phyloP scores from a whole-genome alignment of 108 stramenopile species.

The Discostella pseudostelligera region DNA sequence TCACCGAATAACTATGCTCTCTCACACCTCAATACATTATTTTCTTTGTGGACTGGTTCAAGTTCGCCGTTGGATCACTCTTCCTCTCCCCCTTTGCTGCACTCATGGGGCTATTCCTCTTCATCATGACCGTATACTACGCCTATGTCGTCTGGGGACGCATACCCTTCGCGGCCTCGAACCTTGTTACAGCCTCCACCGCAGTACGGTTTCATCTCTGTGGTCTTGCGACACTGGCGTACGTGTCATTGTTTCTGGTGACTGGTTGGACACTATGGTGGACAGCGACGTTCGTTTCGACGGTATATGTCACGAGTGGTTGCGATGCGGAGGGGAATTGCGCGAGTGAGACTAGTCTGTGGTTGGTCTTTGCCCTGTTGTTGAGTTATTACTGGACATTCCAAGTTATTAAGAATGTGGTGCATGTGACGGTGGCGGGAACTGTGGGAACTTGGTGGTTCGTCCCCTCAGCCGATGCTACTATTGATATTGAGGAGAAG shows the following conservation, averaged over 20 bases:
- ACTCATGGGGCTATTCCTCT: constrained; percentile 47
- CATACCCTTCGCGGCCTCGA: constrained; percentile 81
- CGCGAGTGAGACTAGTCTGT: constrained; percentile 32
- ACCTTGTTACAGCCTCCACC: constrained; percentile 65
- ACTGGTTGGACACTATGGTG: constrained; percentile 65
- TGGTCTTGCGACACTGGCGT: constrained; percentile 64
- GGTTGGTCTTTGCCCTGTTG: constrained; percentile 58
- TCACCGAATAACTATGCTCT: too few species aligned
- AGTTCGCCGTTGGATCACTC: constrained; percentile 34
- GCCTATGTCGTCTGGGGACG: constrained; percentile 65
- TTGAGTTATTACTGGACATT: constrained; percentile 76
- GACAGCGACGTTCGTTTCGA: constrained; percentile 50
- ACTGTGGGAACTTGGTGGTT: constrained; percentile 92
- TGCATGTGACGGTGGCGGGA: constrained; percentile 80
- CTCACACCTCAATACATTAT: too few species aligned
- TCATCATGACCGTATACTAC: constrained; percentile 48
- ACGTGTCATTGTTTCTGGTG: constrained; percentile 50
- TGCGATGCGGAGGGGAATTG: constrained; percentile 56
- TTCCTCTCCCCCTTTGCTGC: constrained; percentile 44
- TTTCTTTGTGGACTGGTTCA: background rate
- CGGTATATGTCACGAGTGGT: constrained; percentile 48
- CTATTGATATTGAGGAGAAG: too few species aligned
- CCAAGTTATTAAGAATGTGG: constrained; percentile 80
- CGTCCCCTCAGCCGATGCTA: constrained; percentile 21
- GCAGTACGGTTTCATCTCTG: constrained; percentile 61